Evolutionary conservation across 2,329 filamentous ascomycete species (phyloP).

Genomic region (Epichloe sylvatica): DNA sequence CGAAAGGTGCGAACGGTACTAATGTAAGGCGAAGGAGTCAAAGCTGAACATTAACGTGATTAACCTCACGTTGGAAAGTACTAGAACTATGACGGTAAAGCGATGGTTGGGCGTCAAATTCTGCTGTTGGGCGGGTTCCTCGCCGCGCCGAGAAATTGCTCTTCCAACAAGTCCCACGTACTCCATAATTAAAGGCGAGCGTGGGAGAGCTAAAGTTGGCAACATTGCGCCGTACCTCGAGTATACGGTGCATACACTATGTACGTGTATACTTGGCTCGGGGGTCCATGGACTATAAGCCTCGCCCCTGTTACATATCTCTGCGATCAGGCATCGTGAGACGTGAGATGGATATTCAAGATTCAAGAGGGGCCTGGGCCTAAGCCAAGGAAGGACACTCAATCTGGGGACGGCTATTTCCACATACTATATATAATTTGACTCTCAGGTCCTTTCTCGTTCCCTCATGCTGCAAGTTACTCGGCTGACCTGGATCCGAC

Average conservation of each 20-base stretch:
- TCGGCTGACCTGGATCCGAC: not conserved
- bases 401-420: not conserved
- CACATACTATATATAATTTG: not conserved
- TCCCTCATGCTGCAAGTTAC: not conserved
- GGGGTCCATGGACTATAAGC: not conserved
- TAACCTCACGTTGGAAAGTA: too few relatives aligned
- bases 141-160: not conserved
- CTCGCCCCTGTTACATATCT: not conserved
- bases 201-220: not conserved
- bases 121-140: not conserved
- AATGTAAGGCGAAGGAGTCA: too few relatives aligned
- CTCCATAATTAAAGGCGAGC: not conserved
- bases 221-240: not conserved
- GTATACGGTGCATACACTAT: conserved; percentile 1
- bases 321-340: not conserved
- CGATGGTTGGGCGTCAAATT: too few relatives aligned
- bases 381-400: not conserved
- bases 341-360: not conserved
- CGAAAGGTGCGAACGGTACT: too few relatives aligned
- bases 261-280: not conserved
- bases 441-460: not conserved
- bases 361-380: not conserved
- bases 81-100: too few relatives aligned
- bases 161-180: not conserved
- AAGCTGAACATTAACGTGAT: too few relatives aligned